Percentiles rank a stretch among this genome's conserved stretches.
Evolutionary conservation across 192 early-diverging fungal genomes (phyloP).

Genomic region (Spizellomyces punctatus): DNA sequence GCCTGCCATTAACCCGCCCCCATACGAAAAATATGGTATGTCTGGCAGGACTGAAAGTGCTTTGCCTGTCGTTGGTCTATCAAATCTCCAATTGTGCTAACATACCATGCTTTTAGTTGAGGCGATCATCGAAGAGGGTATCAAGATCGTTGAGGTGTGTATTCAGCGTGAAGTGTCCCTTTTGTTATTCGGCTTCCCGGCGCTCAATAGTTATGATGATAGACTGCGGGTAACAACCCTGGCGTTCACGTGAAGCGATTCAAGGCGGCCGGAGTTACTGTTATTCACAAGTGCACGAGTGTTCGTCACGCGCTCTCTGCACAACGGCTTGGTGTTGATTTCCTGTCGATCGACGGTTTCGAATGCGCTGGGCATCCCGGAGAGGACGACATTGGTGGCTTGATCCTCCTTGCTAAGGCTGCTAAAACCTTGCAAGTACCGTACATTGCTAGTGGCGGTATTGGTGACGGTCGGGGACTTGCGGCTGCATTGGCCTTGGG

Average conservation of each 20-base stretch:
- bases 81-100: background rate
- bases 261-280: constrained; percentile 66
- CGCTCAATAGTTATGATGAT: background rate
- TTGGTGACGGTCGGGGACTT: constrained; percentile 78
- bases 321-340: constrained; percentile 63
- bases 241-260: constrained; percentile 71
- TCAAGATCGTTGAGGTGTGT: constrained; percentile 73
- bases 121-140: constrained; percentile 75
- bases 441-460: constrained; percentile 76
- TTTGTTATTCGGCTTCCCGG: no score
- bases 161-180: background rate
- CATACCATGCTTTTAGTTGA: constrained; percentile 25
- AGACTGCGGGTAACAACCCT: constrained; percentile 84
- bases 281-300: constrained; percentile 82
- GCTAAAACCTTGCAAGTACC: constrained; percentile 68
- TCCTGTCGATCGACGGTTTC: constrained; percentile 80
- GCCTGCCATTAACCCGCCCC: constrained; percentile 79
- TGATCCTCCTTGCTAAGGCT: constrained; percentile 75
- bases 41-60: background rate
- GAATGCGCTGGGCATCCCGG: constrained; percentile 87
- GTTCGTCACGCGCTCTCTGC: constrained; percentile 70
- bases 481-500: constrained; percentile 58
- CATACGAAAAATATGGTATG: constrained; percentile 60
- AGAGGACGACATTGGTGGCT: constrained; percentile 75
- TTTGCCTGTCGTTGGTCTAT: no score